A percentile compares a stretch with the other conserved stretches of the same genome.
These are phyloP conservation scores for Camellia sinensis DNA, from an alignment of 148 eudicot species.

Conservation along the genomic window DNA sequence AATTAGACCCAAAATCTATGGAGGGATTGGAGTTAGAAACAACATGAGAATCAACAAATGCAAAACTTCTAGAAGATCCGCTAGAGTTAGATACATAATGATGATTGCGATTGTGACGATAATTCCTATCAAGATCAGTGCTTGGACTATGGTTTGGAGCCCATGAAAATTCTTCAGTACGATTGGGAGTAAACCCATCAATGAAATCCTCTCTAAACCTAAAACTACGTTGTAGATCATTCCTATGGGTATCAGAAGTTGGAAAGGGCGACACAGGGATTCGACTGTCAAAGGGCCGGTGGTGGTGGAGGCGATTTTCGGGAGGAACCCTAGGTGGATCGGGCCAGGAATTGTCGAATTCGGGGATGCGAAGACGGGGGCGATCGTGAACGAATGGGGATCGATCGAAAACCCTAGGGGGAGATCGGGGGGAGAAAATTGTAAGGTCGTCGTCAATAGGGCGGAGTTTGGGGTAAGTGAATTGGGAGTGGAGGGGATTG, in stretches of 20 bases:
- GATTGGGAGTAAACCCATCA: slow-evolving; percentile 7
- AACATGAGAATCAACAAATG: slow-evolving; percentile 18
- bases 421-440: slow-evolving; percentile 16
- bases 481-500: slow-evolving; percentile 18
- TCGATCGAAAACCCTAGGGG: slow-evolving; percentile 38
- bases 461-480: slow-evolving; percentile 18
- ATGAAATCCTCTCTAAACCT: slow-evolving; percentile 22
- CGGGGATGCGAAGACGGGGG: slow-evolving; percentile 23
- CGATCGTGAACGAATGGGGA: slow-evolving; percentile 23
- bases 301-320: slow-evolving; percentile 1
- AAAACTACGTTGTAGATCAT: slow-evolving; percentile 21
- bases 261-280: slow-evolving; percentile 9
- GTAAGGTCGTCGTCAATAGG: slow-evolving; percentile 14
- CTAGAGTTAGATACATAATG: slow-evolving; percentile 4
- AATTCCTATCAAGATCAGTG: slow-evolving; percentile 12
- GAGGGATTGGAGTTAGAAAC: slow-evolving; percentile 6
- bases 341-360: slow-evolving; percentile 13
- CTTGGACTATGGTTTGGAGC: slow-evolving; percentile 1
- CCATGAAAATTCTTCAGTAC: not conserved
- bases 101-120: not conserved
- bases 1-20: slow-evolving; percentile 21
- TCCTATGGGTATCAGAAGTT: slow-evolving; percentile 22
- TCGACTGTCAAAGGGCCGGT: not conserved
- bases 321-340: slow-evolving; percentile 28
- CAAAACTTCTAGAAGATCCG: slow-evolving; percentile 14